Conservation (phyloP, 78 protist species). For the Trichosphaerium sp. region DNA sequence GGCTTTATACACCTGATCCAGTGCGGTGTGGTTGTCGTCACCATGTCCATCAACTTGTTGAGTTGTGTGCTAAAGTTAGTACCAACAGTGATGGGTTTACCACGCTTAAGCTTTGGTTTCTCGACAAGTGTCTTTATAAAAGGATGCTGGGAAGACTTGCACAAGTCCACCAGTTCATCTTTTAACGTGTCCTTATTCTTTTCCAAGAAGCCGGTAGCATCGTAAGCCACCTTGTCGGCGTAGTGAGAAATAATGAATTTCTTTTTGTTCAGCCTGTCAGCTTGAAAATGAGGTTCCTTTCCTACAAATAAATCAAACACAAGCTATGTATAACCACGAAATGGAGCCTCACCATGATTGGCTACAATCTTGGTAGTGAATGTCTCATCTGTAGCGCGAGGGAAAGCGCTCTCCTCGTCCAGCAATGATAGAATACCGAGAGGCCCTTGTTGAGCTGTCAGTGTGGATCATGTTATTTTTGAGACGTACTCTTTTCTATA, state of each 20-base stretch:
- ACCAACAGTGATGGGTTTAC: not conserved
- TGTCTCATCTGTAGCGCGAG: slow-evolving; percentile 30
- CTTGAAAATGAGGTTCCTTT: not conserved
- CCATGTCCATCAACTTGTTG: not conserved
- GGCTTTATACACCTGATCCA: slow-evolving; percentile 64
- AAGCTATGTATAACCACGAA: too few relatives aligned
- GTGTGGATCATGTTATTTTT: too few relatives aligned
- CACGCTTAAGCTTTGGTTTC: not conserved
- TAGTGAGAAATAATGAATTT: slow-evolving; percentile 26
- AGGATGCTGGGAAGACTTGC: not conserved
- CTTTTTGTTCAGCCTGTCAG: not conserved
- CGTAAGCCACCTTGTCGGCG: slow-evolving; percentile 38
- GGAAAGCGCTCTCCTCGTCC: slow-evolving; percentile 50
- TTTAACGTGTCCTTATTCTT: slow-evolving; percentile 46
- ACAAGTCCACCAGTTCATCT: slow-evolving; percentile 4
- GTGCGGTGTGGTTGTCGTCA: slow-evolving; percentile 4
- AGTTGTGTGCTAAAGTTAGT: not conserved
- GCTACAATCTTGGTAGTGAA: slow-evolving; percentile 11
- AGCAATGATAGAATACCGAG: slow-evolving; percentile 37
- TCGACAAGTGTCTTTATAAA: not conserved
- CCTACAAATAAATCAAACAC: too few relatives aligned
- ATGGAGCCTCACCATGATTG: not conserved
- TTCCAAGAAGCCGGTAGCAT: slow-evolving; percentile 12
- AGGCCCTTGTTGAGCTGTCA: too few relatives aligned
- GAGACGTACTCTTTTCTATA: too few relatives aligned